Conservation (phyloP, 2,329 filamentous ascomycete species). For the Neonectria coccinea region DNA sequence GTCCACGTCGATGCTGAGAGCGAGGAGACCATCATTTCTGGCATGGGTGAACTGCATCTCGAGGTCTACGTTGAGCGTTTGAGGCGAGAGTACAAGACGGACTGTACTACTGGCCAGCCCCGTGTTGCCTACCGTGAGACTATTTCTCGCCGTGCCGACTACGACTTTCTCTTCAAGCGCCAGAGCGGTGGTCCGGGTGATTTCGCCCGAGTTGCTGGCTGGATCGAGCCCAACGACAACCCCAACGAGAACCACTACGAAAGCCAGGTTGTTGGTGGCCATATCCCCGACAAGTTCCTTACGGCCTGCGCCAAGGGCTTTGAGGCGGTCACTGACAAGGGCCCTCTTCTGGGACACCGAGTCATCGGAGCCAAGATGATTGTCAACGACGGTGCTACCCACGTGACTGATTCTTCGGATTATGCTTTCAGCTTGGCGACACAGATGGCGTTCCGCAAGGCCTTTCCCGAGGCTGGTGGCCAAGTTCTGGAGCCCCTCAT, state of each 20-base stretch:
- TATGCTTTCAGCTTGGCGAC: slow-evolving; percentile 95
- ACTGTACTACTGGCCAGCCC: slow-evolving; percentile 94
- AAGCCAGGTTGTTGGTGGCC: slow-evolving; percentile 87
- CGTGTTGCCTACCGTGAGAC: slow-evolving; percentile 98
- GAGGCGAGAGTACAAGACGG: slow-evolving; percentile 95
- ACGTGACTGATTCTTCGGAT: slow-evolving; percentile 98
- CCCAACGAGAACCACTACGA: slow-evolving; percentile 85
- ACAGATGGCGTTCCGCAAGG: slow-evolving; percentile 95
- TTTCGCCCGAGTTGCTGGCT: slow-evolving; percentile 92
- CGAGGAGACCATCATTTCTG: slow-evolving; percentile 96
- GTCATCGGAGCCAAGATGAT: slow-evolving; percentile 93
- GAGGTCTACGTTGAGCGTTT: slow-evolving; percentile 99
- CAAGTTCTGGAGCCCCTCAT: slow-evolving; percentile 94
- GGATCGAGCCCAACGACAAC: slow-evolving; percentile 84
- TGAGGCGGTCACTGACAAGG: slow-evolving; percentile 82
- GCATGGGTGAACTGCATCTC: slow-evolving; percentile 97
- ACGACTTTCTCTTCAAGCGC: slow-evolving; percentile 94
- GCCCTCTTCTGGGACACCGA: slow-evolving; percentile 90
- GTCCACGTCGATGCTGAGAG: slow-evolving; percentile 92
- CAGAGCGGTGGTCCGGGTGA: slow-evolving; percentile 96
- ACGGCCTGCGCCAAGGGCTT: slow-evolving; percentile 97
- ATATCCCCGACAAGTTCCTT: slow-evolving; percentile 95
- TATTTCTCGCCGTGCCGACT: slow-evolving; percentile 81
- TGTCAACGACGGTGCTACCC: slow-evolving; percentile 94
- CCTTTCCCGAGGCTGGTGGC: slow-evolving; percentile 83